These are phyloP conservation scores for Sodiomyces alkalinus DNA, from an alignment of 2,329 filamentous ascomycete species.

Conservation along the genomic window DNA sequence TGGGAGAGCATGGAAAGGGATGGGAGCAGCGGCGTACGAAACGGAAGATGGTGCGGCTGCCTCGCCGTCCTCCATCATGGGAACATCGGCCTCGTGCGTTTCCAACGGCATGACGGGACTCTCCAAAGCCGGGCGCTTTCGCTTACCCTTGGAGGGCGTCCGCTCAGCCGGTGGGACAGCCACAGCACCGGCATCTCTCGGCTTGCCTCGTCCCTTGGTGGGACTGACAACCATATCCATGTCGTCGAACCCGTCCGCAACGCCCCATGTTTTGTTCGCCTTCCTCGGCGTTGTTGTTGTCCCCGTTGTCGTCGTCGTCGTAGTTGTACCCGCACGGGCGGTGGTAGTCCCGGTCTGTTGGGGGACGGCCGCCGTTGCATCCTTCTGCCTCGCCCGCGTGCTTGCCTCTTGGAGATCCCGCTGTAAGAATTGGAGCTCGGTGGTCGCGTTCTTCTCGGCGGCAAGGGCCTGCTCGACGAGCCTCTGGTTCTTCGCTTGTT, in stretches of 20 bases:
- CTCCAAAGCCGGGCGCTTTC: conserved; percentile 50
- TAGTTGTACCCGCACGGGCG: no score
- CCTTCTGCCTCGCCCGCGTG: conserved; percentile 32
- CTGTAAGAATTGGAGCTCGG: conserved; percentile 57
- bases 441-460: conserved; percentile 49
- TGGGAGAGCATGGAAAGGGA: conserved; percentile 11
- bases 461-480: conserved; percentile 49
- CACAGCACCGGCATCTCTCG: conserved; percentile 25
- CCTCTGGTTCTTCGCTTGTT: conserved; percentile 45
- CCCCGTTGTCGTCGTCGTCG: no score
- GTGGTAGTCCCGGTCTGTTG: conserved; percentile 16
- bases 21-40: neutral
- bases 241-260: conserved; percentile 67
- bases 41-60: conserved; percentile 7
- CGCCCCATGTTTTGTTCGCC: conserved; percentile 34
- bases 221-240: conserved; percentile 40
- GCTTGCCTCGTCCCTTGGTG: conserved; percentile 29
- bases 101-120: conserved; percentile 52
- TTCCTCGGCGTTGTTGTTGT: conserved; percentile 59
- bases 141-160: conserved; percentile 53
- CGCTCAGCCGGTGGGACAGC: conserved; percentile 31
- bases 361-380: conserved; percentile 13
- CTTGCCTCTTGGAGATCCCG: conserved; percentile 52
- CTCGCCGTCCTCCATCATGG: conserved; percentile 17
- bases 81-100: conserved; percentile 26